Evolutionary conservation across 176 grass and related monocot species (phyloP).

Genomic region (Triticum turgidum): DNA sequence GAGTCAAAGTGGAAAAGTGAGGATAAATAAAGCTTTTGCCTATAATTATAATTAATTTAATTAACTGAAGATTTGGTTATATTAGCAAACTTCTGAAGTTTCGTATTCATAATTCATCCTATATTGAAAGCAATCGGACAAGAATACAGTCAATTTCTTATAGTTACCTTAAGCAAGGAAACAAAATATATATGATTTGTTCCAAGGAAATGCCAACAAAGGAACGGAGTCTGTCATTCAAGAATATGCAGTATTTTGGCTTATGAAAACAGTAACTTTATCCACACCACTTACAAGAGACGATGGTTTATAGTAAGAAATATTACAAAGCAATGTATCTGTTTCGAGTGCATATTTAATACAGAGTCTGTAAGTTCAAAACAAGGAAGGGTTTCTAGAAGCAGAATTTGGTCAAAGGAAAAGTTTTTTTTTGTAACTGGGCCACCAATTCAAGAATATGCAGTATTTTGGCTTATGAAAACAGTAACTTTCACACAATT

Average conservation of each 20-base stretch:
- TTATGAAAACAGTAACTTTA: no score
- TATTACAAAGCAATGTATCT: no score
- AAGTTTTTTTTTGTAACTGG: not conserved
- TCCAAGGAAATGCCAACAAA: not conserved
- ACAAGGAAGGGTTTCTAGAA: not conserved
- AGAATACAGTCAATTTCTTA: slow-evolving; percentile 14
- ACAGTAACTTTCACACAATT: not conserved
- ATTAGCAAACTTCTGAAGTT: slow-evolving; percentile 1
- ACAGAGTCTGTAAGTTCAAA: no score
- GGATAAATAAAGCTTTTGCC: not conserved
- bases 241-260: no score
- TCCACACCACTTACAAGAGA: no score
- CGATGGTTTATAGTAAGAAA: no score
- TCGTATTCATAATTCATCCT: not conserved
- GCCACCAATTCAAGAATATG: slow-evolving; percentile 2
- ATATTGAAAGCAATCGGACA: not conserved
- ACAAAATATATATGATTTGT: not conserved
- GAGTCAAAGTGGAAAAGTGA: not conserved
- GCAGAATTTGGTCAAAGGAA: not conserved
- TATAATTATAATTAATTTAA: not conserved
- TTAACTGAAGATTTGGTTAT: not conserved
- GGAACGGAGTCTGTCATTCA: not conserved
- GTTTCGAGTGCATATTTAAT: no score
- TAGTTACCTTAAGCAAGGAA: not conserved
- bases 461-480: not conserved